Base-by-base conservation (phyloP, 495 filamentous ascomycete species). In the Chlorociboria aeruginascens region DNA sequence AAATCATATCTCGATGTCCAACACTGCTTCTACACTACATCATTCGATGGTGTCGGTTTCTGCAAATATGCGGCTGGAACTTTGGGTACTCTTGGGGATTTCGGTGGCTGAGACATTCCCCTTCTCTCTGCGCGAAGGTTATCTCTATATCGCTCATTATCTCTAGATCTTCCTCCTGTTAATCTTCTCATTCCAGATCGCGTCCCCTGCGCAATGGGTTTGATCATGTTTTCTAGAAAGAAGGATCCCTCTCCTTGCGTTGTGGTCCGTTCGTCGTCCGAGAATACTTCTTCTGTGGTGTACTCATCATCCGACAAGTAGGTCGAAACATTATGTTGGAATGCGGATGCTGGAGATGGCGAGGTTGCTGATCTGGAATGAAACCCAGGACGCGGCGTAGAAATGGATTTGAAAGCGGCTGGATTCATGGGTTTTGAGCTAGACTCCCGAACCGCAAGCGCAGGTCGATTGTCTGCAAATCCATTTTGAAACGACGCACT, bases 401-500 rank as follows among this genome's bases (percentile, higher is more conserved):
- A 54, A 42, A 7, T 54, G 17, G 70, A 29, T 61, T 69, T 67
- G 67, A 81, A 73, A 43, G 78, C 66, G 32, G 66, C 74, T 0
- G 82, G 82, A 45, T 71, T 83, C 71, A 85, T 85, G 1, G 81
- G 65, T 29, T 77, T 78, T 16, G 74, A 50, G 77, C 66, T 49
- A 72, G 66, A 63, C 72, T 52, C 45, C 8, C 45, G 41, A 11
- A 17, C 45, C 58, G 49, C 52, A 25, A 56, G 38, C 7, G 74
- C 62, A 12, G 72, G 65, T n/a, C 82, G 74, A 14, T 74, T 70
- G 55, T 95, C 89, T 1, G 82, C 75, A 43, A 95, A 89, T 36
- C 85, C 85, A 55, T 85, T 90, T 49, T 95, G 88, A 61, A 98
- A 90, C 0, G 87, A 92, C 0, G 80, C 76, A 3, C 78, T 72